Evolutionary conservation across 495 filamentous ascomycete genomes (phyloP), one percentile per base, ranked within the genome.

Genomic region (Daldinia loculata): DNA sequence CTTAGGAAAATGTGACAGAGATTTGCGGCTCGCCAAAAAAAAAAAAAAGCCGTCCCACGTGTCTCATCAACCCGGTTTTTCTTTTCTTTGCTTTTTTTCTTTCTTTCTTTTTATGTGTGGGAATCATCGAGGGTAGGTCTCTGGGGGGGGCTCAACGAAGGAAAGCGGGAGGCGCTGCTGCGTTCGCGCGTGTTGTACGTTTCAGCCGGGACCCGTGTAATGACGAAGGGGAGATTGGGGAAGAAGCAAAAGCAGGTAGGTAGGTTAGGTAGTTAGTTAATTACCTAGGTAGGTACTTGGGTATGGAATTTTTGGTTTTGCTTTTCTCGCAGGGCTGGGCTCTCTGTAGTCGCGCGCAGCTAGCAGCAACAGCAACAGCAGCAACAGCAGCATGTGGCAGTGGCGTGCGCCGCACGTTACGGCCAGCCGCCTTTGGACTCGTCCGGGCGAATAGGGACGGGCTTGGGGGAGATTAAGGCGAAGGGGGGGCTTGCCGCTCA

Each of bases 81-180:
- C 50, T 32, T 30, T 66, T 51, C 30, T 17, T 53, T 50, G 2
- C 17, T 48, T 34, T 41, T 43, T 26, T 39, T n/a, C n/a, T 30
- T 66, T 51, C 30, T 17, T 53, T 50, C 17, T 48, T 34, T 41
- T 43, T 26, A 27, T 4, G 50, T 69, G 65, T 62, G 61, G 65
- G 61, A 72, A 57, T 66, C 56, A 68, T 61, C 56, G 50, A 58
- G 26, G 22, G 22, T 59, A 61, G 45, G 62, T 72, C 50, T 27
- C 65, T 50, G 34, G 60, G 58, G 63, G 48, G 12, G 9, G 45
- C 15, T 53, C 27, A 27, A 26, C 27, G 15, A 50, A 65, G 56
- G 55, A 57, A 57, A 50, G 32, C 55, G 61, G 61, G 70, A 72
- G 70, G 65, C 70, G 64, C 55, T 29, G n/a, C n/a, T 53, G 29